A percentile compares a stretch with the other conserved stretches of the same genome.
Evolutionary conservation across 164 flowering plant genomes (phyloP).

Genomic region (Cinnamomum chago): DNA sequence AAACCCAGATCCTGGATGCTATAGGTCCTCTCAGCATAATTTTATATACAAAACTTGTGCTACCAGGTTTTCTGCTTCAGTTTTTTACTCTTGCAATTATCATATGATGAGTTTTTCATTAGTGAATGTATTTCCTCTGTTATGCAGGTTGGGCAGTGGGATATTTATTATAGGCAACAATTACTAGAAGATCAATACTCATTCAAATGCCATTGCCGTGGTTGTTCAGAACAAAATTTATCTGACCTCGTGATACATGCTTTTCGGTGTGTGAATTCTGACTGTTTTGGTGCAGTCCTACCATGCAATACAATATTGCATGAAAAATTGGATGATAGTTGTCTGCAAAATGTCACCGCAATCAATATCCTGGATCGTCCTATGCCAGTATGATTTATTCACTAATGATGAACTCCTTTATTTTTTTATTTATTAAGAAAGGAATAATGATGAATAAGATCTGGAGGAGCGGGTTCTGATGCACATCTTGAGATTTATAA

Average conservation of each 20-base stretch:
- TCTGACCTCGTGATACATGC: slow-evolving; percentile 71
- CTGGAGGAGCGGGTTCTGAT: not conserved
- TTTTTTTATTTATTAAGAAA: not conserved
- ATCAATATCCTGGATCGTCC: slow-evolving; percentile 17
- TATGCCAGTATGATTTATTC: slow-evolving; percentile 35
- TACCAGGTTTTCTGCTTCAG: not conserved
- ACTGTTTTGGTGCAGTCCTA: slow-evolving; percentile 66
- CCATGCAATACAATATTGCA: slow-evolving; percentile 21
- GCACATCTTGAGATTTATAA: not conserved
- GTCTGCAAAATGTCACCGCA: slow-evolving; percentile 13
- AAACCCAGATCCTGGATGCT: not conserved
- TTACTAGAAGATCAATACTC: slow-evolving; percentile 62
- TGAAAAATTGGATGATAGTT: slow-evolving; percentile 29
- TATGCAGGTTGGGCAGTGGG: slow-evolving; percentile 79
- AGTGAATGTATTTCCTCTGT: not conserved
- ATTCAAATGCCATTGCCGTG: slow-evolving; percentile 66
- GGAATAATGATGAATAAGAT: not conserved
- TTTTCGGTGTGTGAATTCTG: slow-evolving; percentile 50
- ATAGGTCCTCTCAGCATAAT: not conserved
- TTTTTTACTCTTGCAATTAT: not conserved
- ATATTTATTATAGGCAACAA: slow-evolving; percentile 47
- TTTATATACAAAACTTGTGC: not conserved
- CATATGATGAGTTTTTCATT: not conserved
- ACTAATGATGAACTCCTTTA: not conserved
- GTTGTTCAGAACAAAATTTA: slow-evolving; percentile 58